A percentile compares a stretch with the other conserved stretches of the same genome.
These are phyloP conservation scores for Allium fistulosum DNA, from an alignment of 106 monocot species.

Conservation along the genomic window DNA sequence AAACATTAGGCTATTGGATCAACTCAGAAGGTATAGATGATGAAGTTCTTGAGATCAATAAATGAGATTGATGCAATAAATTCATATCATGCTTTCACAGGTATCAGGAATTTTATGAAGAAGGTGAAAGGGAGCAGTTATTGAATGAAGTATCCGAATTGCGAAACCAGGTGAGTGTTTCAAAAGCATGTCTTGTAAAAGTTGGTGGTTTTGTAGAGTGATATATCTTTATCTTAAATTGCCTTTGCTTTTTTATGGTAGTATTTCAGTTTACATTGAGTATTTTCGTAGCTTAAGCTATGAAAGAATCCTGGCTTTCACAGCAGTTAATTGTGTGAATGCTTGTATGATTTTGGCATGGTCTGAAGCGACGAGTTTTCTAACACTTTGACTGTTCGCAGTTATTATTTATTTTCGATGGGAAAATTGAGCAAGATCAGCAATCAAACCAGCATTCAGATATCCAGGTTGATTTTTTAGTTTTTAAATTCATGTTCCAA, in stretches of 20 bases:
- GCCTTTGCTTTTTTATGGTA: too few relatives aligned
- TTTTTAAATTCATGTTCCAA: background rate
- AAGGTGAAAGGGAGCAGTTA: slow-evolving; percentile 81
- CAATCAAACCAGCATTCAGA: slow-evolving; percentile 5
- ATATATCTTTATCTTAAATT: too few relatives aligned
- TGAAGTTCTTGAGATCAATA: background rate
- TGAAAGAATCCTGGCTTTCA: too few relatives aligned
- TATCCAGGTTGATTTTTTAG: slow-evolving; percentile 26
- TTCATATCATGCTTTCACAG: slow-evolving; percentile 23
- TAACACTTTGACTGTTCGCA: slow-evolving; percentile 7
- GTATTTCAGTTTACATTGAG: too few relatives aligned
- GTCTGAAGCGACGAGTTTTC: too few relatives aligned
- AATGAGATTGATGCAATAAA: background rate
- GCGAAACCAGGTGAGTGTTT: slow-evolving; percentile 59
- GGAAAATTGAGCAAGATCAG: slow-evolving; percentile 26
- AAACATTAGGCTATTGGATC: slow-evolving; percentile 79
- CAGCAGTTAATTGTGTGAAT: background rate
- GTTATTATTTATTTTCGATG: slow-evolving; percentile 63
- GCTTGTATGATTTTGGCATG: background rate
- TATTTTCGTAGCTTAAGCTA: too few relatives aligned
- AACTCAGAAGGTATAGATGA: slow-evolving; percentile 58
- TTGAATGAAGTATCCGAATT: slow-evolving; percentile 67
- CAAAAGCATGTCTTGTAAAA: background rate
- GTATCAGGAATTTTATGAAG: slow-evolving; percentile 83
- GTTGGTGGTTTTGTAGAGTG: too few relatives aligned